Evolutionary conservation across 768 basidiomycete species (phyloP), one percentile per base, ranked within the genome.

Genomic region (Phanerochaete carnosa): DNA sequence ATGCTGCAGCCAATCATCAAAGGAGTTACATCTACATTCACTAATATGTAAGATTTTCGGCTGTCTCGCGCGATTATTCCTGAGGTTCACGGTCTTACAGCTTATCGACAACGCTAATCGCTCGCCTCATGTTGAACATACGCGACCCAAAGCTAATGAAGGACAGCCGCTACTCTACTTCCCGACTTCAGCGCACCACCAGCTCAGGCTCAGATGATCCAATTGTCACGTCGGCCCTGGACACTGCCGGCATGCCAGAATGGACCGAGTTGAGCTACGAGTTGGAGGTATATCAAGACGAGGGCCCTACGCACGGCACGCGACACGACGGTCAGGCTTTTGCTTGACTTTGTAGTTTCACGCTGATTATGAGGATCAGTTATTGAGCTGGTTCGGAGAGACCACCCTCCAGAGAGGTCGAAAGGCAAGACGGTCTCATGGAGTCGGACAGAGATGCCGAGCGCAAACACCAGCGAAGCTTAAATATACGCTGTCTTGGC

Each of bases 91-190:
- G 25, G 39, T 3, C 46, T n/a, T 28, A 5, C 46, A 64, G 62
- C 16, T 45, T 64, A 22, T 56, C 59, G 0, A 60, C 49, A 5
- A 52, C 59, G 7, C 46, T 64, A 1, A 52, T 64, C 35, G 56
- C 53, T 7, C 45, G 62, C 12, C 59, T 64, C 43, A 57, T 64
- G 55, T 22, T 64, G 25, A 64, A 64, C 37, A 56, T 64, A 25
- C 58, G 59, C 15, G 46, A 61, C 32, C 61, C 61, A 4, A 43
- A 19, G 19, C 19, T 43, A 43, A 4, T 43, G 19, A 13, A 62
- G 19, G 19, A 11, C 45, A 11, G 54, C 51, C 16, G 12, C 39
- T 19, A 16, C 47, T 43, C n/a, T 32, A 23, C 8, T 45, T 13
- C 16, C 39, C 33, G 13, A 33, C 47, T 30, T 16, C 55, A 4